Conservation (phyloP, 1,139 yeast species). For the Candida albicans region DNA sequence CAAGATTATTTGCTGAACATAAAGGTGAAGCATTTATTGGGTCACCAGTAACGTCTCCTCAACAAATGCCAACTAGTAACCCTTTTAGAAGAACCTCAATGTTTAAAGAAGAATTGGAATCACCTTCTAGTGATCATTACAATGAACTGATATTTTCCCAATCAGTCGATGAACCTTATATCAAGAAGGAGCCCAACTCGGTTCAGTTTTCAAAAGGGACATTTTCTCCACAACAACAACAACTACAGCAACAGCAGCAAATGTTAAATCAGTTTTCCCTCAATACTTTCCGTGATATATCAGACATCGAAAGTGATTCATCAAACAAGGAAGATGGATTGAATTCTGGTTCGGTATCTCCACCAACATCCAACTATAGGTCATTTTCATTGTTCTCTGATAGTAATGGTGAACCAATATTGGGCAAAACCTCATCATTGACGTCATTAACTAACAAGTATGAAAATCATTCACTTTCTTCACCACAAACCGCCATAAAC, state of each 20-base stretch:
- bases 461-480: conserved; percentile 29
- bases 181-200: background rate
- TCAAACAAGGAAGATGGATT: conserved; percentile 3
- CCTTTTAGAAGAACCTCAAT: background rate
- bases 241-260: conserved; percentile 1
- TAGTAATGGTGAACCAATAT: conserved; percentile 8
- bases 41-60: conserved; percentile 8
- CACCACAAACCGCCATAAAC: conserved; percentile 22
- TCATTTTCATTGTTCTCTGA: conserved; percentile 12
- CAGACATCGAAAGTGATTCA: conserved; percentile 14
- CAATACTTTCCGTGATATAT: conserved; percentile 2
- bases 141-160: background rate
- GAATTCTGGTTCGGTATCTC: conserved; percentile 8
- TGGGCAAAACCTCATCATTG: conserved; percentile 15
- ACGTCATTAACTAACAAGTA: conserved; percentile 26
- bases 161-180: background rate
- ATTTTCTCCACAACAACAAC: background rate
- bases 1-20: conserved; percentile 37
- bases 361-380: conserved; percentile 7
- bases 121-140: background rate
- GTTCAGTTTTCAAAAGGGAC: background rate
- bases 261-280: background rate
- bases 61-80: conserved; percentile 4
- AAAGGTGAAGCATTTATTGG: conserved; percentile 13
- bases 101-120: background rate